phyloP scores from a whole-genome alignment of 2,329 filamentous ascomycete species.

The Penicillium sumatraense region DNA sequence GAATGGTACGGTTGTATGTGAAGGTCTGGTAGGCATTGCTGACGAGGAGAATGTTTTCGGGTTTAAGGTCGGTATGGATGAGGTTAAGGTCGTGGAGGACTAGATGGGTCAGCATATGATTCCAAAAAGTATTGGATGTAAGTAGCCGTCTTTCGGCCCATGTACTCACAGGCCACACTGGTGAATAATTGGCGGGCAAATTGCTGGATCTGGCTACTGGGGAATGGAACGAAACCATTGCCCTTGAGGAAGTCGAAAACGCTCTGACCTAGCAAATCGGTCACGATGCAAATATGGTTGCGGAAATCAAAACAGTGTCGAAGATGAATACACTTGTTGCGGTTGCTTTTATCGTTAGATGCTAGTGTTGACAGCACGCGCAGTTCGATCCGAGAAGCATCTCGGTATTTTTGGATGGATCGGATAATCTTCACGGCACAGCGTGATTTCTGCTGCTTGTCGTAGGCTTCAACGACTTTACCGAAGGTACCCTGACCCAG shows the following conservation, averaged over 20 bases:
- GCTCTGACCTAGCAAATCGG: constrained; percentile 82
- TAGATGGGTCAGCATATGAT: constrained; percentile 40
- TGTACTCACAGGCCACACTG: constrained; percentile 96
- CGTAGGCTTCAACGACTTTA: constrained; percentile 93
- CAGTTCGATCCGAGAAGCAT: constrained; percentile 92
- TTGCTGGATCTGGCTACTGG: constrained; percentile 96
- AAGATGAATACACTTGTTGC: constrained; percentile 95
- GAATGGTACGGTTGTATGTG: constrained; percentile 70
- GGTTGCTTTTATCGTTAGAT: constrained; percentile 87
- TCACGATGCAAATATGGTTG: constrained; percentile 90
- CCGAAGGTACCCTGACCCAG: constrained; percentile 97
- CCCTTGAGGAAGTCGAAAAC: constrained; percentile 98
- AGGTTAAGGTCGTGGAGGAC: constrained; percentile 96
- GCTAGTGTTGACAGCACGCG: constrained; percentile 89
- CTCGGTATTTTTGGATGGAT: constrained; percentile 96
- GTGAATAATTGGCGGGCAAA: constrained; percentile 96
- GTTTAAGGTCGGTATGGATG: constrained; percentile 83
- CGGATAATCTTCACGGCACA: constrained; percentile 98
- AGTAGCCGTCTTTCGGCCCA: no score
- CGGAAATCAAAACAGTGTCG: constrained; percentile 97
- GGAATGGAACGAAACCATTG: constrained; percentile 94
- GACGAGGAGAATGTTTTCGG: constrained; percentile 70
- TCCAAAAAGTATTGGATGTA: no score
- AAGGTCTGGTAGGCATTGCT: constrained; percentile 70
- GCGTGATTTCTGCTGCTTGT: constrained; percentile 74